Evolutionary conservation across 1,284 basidiomycete genomes (phyloP), one percentile per base, ranked within the genome.

Genomic region (Puccinia hordei): DNA sequence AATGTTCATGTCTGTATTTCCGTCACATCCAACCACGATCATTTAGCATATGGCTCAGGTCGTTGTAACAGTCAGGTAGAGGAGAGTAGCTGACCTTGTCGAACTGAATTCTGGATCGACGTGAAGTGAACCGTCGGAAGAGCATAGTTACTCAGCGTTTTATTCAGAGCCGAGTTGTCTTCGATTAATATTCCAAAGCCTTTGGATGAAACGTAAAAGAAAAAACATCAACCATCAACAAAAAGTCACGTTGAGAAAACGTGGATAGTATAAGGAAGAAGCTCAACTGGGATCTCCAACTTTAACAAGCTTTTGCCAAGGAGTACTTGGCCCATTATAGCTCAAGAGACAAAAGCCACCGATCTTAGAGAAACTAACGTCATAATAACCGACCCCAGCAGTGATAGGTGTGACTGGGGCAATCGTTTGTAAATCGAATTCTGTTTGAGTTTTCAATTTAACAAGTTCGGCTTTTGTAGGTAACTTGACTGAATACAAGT

Each of bases 301-400:
- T 81, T 91, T 88, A 30, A 93, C 85, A 15, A 98, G 88, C 82
- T 89, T 91, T 86, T 96, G 93, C 90, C 91, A 94, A 0, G 96
- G 96, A 19, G 93, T 89, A 30, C 89, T 88, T 8, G 95, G 96
- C 0, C 95, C 95, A 55, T 88, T 86, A 84, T 96, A 95, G 82
- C 87, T 88, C 22, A 97, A 87, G 9, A 93, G 86, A 86, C 96
- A 97, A 86, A 92, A 98, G 0, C 92, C 92, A 0, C 90, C 93
- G 55, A 90, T 85, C 0, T 94, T 93, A 0, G 93, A 95, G 87
- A 97, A 96, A 79, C 86, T 88, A 8, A 90, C 89, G 1, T 88
- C 87, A 84, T 92, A 92, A 84, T 88, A 92, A 2, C 90, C 90
- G 0, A 89, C 87, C 68, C 87, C 87, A 3, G 88, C 86, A 10